Evolutionary conservation across 441 rosid genomes (phyloP).

Genomic region (Brassica balearica): DNA sequence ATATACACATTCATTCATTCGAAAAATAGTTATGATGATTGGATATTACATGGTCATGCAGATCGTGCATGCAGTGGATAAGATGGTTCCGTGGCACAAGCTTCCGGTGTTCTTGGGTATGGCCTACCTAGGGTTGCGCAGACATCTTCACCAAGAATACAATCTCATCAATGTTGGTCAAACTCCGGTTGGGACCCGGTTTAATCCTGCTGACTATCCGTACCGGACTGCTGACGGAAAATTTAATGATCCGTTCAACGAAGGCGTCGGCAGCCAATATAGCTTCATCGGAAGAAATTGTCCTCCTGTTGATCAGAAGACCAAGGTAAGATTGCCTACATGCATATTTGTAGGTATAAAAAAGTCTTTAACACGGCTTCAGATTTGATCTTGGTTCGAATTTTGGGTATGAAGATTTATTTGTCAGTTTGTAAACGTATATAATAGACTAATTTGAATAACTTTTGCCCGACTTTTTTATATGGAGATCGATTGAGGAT

Average conservation of each 20-base stretch:
- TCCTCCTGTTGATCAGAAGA: conserved; percentile 48
- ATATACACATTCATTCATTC: not conserved
- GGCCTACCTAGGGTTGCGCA: conserved; percentile 49
- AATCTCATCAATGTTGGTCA: conserved; percentile 61
- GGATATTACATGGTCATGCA: not conserved
- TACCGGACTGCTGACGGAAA: conserved; percentile 60
- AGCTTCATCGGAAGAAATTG: conserved; percentile 64
- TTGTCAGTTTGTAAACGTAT: not conserved
- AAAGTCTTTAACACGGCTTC: not conserved
- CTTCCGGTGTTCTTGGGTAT: conserved; percentile 63
- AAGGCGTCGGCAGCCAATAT: conserved; percentile 56
- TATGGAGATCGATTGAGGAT: not conserved
- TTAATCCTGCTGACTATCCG: conserved; percentile 56
- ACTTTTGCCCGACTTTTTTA: not conserved
- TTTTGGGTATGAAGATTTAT: not conserved
- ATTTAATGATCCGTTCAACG: conserved; percentile 61
- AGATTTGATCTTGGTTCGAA: not conserved
- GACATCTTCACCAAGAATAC: conserved; percentile 63
- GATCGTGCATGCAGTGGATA: conserved; percentile 62
- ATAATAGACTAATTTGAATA: not conserved
- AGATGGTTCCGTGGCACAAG: conserved; percentile 55
- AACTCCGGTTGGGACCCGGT: conserved; percentile 52
- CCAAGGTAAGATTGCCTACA: conserved; percentile 38
- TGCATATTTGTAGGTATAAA: not conserved
- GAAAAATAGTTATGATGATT: not conserved